Evolutionary conservation across 805 yeast genomes (phyloP).

Genomic region (Teunomyces kruisii): DNA sequence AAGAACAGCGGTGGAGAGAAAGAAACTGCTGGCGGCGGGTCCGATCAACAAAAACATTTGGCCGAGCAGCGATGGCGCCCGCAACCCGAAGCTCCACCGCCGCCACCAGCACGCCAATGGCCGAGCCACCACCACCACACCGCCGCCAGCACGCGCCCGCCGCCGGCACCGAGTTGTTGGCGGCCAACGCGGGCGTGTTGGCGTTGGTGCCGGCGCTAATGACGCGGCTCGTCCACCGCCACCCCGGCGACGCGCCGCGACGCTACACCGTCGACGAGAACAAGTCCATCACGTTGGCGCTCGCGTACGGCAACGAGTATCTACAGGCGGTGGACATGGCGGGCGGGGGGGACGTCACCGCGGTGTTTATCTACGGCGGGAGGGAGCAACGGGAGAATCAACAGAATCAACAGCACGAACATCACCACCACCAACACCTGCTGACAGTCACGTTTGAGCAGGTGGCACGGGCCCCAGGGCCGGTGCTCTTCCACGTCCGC

Average conservation of each 20-base stretch:
- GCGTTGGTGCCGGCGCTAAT: not conserved
- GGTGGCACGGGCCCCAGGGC: not conserved
- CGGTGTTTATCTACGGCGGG: no score
- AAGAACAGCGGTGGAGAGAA: not conserved
- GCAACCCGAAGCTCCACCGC: not conserved
- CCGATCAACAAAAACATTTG: not conserved
- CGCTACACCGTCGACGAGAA: not conserved
- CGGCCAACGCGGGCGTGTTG: not conserved
- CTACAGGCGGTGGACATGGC: not conserved
- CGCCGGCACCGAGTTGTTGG: not conserved
- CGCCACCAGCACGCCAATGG: not conserved
- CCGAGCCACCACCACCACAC: not conserved
- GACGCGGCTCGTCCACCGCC: not conserved
- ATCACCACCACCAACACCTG: no score
- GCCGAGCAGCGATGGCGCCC: not conserved
- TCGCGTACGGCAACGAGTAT: not conserved
- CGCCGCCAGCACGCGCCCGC: not conserved
- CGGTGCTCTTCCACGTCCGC: not conserved
- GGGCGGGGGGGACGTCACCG: not conserved
- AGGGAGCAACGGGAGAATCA: no score
- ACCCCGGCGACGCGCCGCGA: not conserved
- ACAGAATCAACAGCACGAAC: no score
- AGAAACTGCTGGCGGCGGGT: not conserved
- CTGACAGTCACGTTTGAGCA: not conserved
- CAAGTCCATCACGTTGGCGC: slow-evolving; percentile 1